Evolutionary conservation across 73 alveolate species (phyloP).

Genomic region (Loxodes magnus): DNA sequence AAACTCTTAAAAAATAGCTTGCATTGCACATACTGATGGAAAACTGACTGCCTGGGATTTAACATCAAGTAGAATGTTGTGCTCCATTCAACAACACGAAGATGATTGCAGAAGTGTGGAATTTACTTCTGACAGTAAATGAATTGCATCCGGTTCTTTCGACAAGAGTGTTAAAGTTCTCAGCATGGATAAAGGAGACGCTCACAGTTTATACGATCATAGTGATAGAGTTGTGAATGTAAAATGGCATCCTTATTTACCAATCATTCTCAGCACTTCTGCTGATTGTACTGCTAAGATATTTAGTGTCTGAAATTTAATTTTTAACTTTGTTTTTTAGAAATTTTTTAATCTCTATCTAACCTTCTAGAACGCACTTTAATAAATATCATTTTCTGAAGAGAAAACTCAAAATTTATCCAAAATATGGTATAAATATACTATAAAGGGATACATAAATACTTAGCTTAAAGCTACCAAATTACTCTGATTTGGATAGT

Average conservation of each 20-base stretch:
- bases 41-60: constrained; percentile 38
- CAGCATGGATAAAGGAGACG: constrained; percentile 16
- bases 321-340: too few relatives aligned
- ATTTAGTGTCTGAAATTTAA: too few relatives aligned
- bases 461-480: too few relatives aligned
- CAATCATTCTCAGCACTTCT: constrained; percentile 62
- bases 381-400: too few relatives aligned
- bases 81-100: constrained; percentile 18
- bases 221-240: constrained; percentile 27
- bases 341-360: too few relatives aligned
- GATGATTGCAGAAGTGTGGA: constrained; percentile 50
- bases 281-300: constrained; percentile 75
- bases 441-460: too few relatives aligned
- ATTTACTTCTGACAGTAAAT: constrained; percentile 34
- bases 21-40: constrained; percentile 48
- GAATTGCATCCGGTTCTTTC: constrained; percentile 31
- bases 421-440: too few relatives aligned
- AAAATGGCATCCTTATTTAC: constrained; percentile 74
- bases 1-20: constrained; percentile 1
- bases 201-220: constrained; percentile 21
- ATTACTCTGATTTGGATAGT: too few relatives aligned
- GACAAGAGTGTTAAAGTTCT: constrained; percentile 24
- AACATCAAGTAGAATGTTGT: constrained; percentile 12
- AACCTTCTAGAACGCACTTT: too few relatives aligned
- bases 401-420: too few relatives aligned